Percentiles rank a stretch among this genome's conserved stretches.
phyloP scores from a whole-genome alignment of 331 rosid genomes.

The Dryas integrifolia region DNA sequence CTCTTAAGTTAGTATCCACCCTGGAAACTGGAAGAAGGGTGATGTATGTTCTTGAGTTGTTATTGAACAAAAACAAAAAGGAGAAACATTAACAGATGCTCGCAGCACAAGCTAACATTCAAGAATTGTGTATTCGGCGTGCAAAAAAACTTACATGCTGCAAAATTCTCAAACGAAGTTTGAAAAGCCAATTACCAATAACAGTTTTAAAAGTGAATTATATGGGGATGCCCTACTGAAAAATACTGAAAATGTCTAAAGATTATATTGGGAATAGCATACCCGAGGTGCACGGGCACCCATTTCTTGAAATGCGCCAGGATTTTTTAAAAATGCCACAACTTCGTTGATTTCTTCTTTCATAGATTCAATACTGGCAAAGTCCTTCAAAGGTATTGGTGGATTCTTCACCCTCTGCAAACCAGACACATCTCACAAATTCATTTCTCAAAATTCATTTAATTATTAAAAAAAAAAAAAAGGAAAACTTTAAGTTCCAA shows the following conservation, averaged over 20 bases:
- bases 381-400: slow-evolving; percentile 79
- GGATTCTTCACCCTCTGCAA: slow-evolving; percentile 97
- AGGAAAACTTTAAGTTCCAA: slow-evolving; percentile 17
- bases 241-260: neutral
- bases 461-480: slow-evolving; percentile 1
- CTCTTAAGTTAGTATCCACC: neutral
- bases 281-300: slow-evolving; percentile 99
- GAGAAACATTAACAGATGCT: neutral
- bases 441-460: slow-evolving; percentile 18
- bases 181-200: neutral
- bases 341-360: slow-evolving; percentile 95
- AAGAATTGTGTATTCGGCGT: neutral
- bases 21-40: neutral
- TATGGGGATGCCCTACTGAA: neutral
- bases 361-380: slow-evolving; percentile 90
- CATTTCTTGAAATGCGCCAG: slow-evolving; percentile 93
- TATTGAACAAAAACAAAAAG: neutral
- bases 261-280: slow-evolving; percentile 30
- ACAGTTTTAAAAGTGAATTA: neutral
- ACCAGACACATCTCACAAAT: slow-evolving; percentile 34
- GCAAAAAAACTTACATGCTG: neutral
- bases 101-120: slow-evolving; percentile 4
- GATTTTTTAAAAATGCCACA: slow-evolving; percentile 88
- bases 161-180: neutral
- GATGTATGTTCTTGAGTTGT: neutral